Percentiles rank a stretch among this genome's conserved stretches.
Conservation (phyloP, 305 asterid genomes). For the Fraxinus velutina region DNA sequence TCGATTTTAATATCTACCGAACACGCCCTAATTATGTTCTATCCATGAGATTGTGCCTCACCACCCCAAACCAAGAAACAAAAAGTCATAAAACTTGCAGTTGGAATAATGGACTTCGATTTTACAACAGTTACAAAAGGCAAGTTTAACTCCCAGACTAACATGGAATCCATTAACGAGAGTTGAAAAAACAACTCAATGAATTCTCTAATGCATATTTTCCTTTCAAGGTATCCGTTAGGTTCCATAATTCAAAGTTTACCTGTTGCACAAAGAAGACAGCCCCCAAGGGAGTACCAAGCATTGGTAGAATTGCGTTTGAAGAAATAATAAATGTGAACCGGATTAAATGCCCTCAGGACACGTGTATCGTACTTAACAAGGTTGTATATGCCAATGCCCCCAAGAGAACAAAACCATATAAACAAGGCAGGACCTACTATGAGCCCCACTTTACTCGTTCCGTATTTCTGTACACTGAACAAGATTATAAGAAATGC, state of each 20-base stretch:
- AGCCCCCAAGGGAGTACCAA: conserved; percentile 97
- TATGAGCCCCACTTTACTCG: conserved; percentile 92
- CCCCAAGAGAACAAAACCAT: conserved; percentile 96
- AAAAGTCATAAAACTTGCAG: background rate
- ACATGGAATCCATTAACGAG: background rate
- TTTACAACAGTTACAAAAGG: conserved; percentile 13
- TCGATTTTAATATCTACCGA: no score
- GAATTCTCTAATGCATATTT: background rate
- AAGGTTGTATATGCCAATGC: conserved; percentile 93
- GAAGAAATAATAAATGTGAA: conserved; percentile 86
- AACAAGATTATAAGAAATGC: conserved; percentile 85
- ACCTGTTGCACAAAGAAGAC: conserved; percentile 98
- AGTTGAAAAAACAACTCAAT: background rate
- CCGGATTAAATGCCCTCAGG: conserved; percentile 81
- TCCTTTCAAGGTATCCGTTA: conserved; percentile 9
- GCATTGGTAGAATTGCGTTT: conserved; percentile 81
- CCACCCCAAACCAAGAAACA: background rate
- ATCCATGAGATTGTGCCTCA: background rate
- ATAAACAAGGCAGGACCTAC: conserved; percentile 96
- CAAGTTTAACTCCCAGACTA: background rate
- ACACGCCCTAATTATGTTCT: background rate
- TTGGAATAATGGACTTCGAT: conserved; percentile 6
- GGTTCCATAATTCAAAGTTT: conserved; percentile 22
- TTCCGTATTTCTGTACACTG: conserved; percentile 95
- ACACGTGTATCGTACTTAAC: conserved; percentile 71